Percentiles rank a stretch among this genome's conserved stretches.
phyloP scores from a whole-genome alignment of 139 green algal genomes.

The Haematococcus sp. region DNA sequence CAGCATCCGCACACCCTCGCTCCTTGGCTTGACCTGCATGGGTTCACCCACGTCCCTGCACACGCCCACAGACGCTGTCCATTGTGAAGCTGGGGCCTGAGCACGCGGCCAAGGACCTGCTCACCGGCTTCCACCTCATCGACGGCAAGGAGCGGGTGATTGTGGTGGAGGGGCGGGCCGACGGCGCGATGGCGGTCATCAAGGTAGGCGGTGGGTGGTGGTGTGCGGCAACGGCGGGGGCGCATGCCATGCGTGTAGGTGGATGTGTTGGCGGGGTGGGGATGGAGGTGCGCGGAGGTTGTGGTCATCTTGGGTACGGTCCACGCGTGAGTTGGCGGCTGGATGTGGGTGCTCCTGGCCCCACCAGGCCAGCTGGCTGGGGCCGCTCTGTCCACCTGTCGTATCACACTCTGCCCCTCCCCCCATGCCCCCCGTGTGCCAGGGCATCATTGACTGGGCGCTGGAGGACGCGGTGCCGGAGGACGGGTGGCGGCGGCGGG shows the following conservation, averaged over 20 bases:
- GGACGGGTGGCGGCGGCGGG: conserved; percentile 21
- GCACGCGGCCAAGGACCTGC: conserved; percentile 29
- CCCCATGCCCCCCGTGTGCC: background rate
- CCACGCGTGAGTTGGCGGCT: too few relatives aligned
- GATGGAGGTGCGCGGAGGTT: too few relatives aligned
- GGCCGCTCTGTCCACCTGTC: too few relatives aligned
- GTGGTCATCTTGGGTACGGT: too few relatives aligned
- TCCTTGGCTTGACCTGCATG: too few relatives aligned
- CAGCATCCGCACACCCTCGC: too few relatives aligned
- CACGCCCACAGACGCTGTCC: conserved; percentile 48
- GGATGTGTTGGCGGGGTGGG: background rate
- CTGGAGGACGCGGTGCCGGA: conserved; percentile 25
- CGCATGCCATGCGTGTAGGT: background rate
- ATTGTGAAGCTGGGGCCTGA: conserved; percentile 40
- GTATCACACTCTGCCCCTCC: background rate
- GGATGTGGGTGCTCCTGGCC: too few relatives aligned
- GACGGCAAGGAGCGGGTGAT: conserved; percentile 56
- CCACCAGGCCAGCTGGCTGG: too few relatives aligned
- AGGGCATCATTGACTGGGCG: conserved; percentile 27
- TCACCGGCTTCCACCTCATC: conserved; percentile 67
- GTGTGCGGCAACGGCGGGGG: too few relatives aligned
- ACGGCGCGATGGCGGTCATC: conserved; percentile 30
- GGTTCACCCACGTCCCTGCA: too few relatives aligned
- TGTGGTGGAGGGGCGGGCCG: conserved; percentile 48
- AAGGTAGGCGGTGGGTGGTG: background rate